Base-by-base conservation (phyloP, 2,329 filamentous ascomycete species). In the Diplodia corticola region DNA sequence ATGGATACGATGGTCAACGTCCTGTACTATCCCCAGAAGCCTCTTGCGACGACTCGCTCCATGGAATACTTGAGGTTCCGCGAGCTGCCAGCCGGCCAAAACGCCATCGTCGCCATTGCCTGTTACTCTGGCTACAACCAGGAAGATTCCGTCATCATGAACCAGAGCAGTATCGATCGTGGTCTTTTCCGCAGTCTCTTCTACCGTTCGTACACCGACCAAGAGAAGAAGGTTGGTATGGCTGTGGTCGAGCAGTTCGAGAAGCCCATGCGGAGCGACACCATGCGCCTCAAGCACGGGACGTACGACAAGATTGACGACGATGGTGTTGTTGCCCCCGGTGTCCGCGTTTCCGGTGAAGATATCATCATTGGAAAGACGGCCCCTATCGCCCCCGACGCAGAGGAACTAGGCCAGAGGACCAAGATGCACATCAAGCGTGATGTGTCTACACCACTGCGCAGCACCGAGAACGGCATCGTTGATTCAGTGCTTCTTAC, bases 1-100 rank as follows among this genome's bases (percentile, higher is more conserved):
- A 98, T 99, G 94, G 95, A 99, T 76, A 99, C 95, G 4, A 99
- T 99, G 95, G 91, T 94, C 73, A 99, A 99, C 73, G 96, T 99
- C 76, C 87, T 99, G 4, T 99, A 99, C 80, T 99, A 99, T 74
- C 95, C 95, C 0, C 95, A 99, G 80, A 99, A 99, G 78, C 95
- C 95, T 7, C 85, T 99, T 61, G 95, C 93, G 0, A 98, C 94
- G 1, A 99, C 95, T 20, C 88, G 93, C 70, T 97, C 94, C 4
- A 99, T 99, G 96, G 95, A 99, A 78, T 98, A 96, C 79, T 84
- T 99, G 73, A 97, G 97, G 75, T 99, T 99, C 89, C 88, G 95
- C 80, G 95, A 99, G 79, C 83, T 99, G 67, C 95, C 95, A 20
- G 95, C 95, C 17, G 95, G 95, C 2, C 95, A 99, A 78, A 99